phyloP scores from a whole-genome alignment of 164 flowering plant species.

The Nymphaea thermarum region DNA sequence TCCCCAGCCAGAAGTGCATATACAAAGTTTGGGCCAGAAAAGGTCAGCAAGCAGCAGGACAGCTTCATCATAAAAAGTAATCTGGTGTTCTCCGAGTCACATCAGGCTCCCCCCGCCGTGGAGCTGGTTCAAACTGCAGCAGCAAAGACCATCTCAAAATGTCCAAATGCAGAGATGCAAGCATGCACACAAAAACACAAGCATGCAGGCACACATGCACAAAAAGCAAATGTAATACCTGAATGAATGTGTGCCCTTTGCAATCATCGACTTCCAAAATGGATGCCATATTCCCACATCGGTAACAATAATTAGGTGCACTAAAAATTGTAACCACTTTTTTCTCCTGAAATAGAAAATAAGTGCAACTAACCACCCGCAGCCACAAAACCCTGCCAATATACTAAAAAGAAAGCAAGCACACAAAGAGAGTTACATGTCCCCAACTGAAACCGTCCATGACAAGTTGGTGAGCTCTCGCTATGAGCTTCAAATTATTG shows the following conservation, averaged over 20 bases:
- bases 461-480: constrained; percentile 96
- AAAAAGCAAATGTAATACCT: constrained; percentile 26
- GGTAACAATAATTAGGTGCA: constrained; percentile 95
- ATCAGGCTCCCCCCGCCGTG: constrained; percentile 97
- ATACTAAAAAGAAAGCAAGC: too few species aligned
- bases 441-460: constrained; percentile 99
- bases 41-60: constrained; percentile 8
- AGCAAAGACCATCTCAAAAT: too few species aligned
- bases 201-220: too few species aligned
- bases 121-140: constrained; percentile 93
- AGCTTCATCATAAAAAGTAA: constrained; percentile 57
- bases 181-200: too few species aligned
- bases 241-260: constrained; percentile 88
- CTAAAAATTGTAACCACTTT: constrained; percentile 96
- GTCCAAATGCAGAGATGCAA: too few species aligned
- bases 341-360: constrained; percentile 55
- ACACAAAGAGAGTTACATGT: constrained; percentile 38
- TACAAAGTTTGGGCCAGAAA: constrained; percentile 11
- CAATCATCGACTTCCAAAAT: constrained; percentile 95
- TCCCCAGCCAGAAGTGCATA: constrained; percentile 11
- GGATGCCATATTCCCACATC: constrained; percentile 99
- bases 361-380: too few species aligned
- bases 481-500: constrained; percentile 81
- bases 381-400: too few species aligned
- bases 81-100: constrained; percentile 96